Percentiles rank a stretch among this genome's conserved stretches.
These are phyloP conservation scores for Candolleomyces aberdarensis DNA, from an alignment of 768 basidiomycete species.

Conservation along the genomic window DNA sequence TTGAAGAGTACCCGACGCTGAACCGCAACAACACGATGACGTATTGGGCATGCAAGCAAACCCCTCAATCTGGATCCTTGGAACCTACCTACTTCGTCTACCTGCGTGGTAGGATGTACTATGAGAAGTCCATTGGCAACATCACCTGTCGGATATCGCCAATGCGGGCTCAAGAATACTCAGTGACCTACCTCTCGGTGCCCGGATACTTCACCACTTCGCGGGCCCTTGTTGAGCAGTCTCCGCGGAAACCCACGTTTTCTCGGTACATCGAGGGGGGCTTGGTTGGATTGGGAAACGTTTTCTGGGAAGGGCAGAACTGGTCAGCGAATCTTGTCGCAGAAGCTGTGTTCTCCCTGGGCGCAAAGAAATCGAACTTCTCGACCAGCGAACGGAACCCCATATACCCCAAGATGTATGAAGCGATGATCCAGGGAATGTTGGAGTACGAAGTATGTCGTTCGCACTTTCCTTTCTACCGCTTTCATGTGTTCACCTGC, in stretches of 20 bases:
- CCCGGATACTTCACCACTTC: background rate
- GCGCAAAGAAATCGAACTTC: slow-evolving; percentile 14
- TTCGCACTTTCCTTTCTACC: too few species aligned
- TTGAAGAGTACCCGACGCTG: background rate
- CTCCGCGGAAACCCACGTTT: background rate
- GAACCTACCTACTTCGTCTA: slow-evolving; percentile 13
- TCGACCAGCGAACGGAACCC: background rate
- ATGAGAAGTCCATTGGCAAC: slow-evolving; percentile 12
- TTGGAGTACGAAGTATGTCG: slow-evolving; percentile 7
- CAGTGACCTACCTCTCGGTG: slow-evolving; percentile 13
- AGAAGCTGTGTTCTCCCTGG: slow-evolving; percentile 13
- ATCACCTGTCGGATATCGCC: slow-evolving; percentile 17
- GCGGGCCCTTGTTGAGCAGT: background rate
- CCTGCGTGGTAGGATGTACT: slow-evolving; percentile 6
- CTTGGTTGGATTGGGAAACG: background rate
- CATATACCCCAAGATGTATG: slow-evolving; percentile 14
- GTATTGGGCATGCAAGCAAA: slow-evolving; percentile 15
- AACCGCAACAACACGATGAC: slow-evolving; percentile 2
- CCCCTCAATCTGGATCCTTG: background rate
- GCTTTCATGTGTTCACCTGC: too few species aligned
- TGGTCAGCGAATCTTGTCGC: background rate
- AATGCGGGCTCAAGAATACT: slow-evolving; percentile 15
- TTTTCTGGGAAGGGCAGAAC: background rate
- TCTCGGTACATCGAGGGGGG: slow-evolving; percentile 3
- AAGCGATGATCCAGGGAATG: slow-evolving; percentile 21